Evolutionary conservation across 1,284 basidiomycete species (phyloP).

Genomic region (Microbotryum violaceum): DNA sequence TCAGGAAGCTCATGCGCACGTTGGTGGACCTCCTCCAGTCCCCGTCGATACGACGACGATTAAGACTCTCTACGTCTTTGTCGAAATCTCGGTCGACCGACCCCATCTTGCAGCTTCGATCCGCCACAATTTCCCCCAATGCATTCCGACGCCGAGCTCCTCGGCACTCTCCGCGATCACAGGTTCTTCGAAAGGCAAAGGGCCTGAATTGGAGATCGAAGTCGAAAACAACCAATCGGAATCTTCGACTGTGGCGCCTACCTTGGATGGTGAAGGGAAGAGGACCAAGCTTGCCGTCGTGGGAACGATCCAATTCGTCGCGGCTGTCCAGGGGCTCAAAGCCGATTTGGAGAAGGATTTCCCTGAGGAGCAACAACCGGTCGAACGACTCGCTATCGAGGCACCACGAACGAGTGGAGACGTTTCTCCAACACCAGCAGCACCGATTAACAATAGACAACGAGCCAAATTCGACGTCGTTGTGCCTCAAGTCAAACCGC

Average conservation of each 20-base stretch:
- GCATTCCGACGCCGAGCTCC: constrained; percentile 43
- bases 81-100: constrained; percentile 91
- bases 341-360: constrained; percentile 52
- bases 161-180: constrained; percentile 30
- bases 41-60: constrained; percentile 90
- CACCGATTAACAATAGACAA: background rate
- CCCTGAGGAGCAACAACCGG: background rate
- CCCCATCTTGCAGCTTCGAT: constrained; percentile 73
- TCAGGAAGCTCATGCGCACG: no score
- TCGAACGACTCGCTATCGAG: constrained; percentile 22
- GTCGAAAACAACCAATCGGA: constrained; percentile 12
- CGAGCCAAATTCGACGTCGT: constrained; percentile 59
- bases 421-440: background rate
- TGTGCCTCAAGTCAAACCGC: constrained; percentile 84
- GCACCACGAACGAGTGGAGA: background rate
- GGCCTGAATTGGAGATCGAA: constrained; percentile 26
- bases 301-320: constrained; percentile 91
- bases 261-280: background rate
- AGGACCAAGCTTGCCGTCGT: constrained; percentile 61
- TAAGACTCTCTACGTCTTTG: constrained; percentile 95
- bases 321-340: constrained; percentile 76
- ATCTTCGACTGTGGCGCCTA: constrained; percentile 2
- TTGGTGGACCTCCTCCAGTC: constrained; percentile 49
- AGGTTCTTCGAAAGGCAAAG: constrained; percentile 20
- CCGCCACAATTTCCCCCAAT: constrained; percentile 78